Conservation (phyloP, 345 rosid species). For the Leavenworthia alabamica region DNA sequence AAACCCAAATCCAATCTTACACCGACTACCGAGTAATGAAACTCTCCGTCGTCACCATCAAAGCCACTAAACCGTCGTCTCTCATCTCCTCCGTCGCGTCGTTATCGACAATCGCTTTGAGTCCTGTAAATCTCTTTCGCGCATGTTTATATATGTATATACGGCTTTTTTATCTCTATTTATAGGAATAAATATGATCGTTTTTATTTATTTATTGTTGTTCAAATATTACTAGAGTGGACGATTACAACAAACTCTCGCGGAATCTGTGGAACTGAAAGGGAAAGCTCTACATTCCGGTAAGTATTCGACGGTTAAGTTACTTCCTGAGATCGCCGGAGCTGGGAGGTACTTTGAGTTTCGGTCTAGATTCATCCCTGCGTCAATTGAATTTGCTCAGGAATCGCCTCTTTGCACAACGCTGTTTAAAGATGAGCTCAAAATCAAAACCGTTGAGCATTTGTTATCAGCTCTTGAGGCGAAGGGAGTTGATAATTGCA, state of each 20-base stretch:
- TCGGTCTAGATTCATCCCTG: constrained; percentile 47
- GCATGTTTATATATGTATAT: background rate
- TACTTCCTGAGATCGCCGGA: constrained; percentile 62
- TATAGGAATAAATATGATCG: background rate
- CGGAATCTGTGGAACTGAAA: constrained; percentile 42
- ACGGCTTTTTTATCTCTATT: background rate
- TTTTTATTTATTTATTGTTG: background rate
- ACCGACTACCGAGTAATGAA: constrained; percentile 30
- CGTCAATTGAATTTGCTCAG: constrained; percentile 50
- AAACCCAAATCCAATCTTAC: background rate
- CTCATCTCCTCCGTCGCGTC: constrained; percentile 30
- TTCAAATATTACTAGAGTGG: constrained; percentile 43
- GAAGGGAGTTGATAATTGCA: constrained; percentile 65
- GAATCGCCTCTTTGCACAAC: constrained; percentile 70
- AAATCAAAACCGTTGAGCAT: constrained; percentile 73
- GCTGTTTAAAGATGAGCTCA: constrained; percentile 46
- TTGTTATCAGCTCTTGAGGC: constrained; percentile 87
- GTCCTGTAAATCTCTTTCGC: constrained; percentile 3
- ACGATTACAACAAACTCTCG: constrained; percentile 65
- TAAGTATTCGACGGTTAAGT: constrained; percentile 47
- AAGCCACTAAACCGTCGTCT: constrained; percentile 40
- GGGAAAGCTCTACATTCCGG: constrained; percentile 72
- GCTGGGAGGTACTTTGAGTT: constrained; percentile 61
- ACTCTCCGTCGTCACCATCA: constrained; percentile 31
- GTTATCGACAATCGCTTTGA: constrained; percentile 10